phyloP scores from a whole-genome alignment of 345 rosid genomes.

The Populus nigra region DNA sequence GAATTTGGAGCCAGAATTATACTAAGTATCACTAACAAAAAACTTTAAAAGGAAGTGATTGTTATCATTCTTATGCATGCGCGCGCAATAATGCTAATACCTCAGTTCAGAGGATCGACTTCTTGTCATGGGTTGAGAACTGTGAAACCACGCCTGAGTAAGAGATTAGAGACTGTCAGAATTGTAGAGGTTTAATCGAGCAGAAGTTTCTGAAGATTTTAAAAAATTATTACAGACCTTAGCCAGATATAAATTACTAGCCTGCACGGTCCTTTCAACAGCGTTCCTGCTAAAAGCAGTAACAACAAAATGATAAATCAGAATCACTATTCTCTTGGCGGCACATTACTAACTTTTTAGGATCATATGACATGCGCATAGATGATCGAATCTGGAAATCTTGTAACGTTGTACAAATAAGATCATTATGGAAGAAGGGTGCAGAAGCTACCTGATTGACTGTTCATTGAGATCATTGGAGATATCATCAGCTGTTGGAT shows the following conservation, averaged over 20 bases:
- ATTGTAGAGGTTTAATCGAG: not conserved
- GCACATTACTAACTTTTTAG: not conserved
- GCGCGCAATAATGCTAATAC: conserved; percentile 26
- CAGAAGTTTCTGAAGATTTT: not conserved
- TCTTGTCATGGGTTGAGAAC: conserved; percentile 76
- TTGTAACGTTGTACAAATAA: not conserved
- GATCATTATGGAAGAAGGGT: not conserved
- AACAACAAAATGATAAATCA: not conserved
- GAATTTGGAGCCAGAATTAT: not conserved
- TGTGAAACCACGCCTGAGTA: conserved; percentile 71
- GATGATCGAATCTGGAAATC: not conserved
- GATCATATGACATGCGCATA: not conserved
- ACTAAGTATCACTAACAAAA: not conserved
- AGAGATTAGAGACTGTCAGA: conserved; percentile 11
- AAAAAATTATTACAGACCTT: conserved; percentile 39
- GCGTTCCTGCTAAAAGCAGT: conserved; percentile 32
- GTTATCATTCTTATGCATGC: not conserved
- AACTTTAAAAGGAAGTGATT: not conserved
- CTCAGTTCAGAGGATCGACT: conserved; percentile 71
- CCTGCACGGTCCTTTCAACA: conserved; percentile 46
- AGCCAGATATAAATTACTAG: conserved; percentile 53
- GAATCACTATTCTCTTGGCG: not conserved
- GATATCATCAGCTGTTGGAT: conserved; percentile 26
- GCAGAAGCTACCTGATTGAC: conserved; percentile 37
- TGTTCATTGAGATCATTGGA: conserved; percentile 38